Evolutionary conservation across 495 filamentous ascomycete species (phyloP), one percentile per base, ranked within the genome.

Genomic region (Daldinia loculata): DNA sequence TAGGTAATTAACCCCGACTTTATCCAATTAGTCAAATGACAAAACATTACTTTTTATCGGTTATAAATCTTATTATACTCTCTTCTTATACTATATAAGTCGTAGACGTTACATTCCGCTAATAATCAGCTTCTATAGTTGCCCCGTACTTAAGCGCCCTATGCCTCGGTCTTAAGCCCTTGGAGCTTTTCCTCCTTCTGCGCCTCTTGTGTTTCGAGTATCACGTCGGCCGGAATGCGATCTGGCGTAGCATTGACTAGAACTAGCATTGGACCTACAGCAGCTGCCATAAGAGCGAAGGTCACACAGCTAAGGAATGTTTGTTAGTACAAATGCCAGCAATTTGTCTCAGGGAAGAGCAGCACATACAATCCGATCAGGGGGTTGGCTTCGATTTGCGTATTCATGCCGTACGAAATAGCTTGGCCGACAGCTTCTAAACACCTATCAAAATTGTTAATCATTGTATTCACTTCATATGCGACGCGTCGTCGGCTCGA

Each of bases 351-450:
- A 32, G n/a, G 30, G 22, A 38, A 51, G 24, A 24, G 34, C 6
- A 52, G 22, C 6, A 56, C 69, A 11, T 68, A 73, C 70, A 73
- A 73, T 52, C 66, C 70, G 60, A 73, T 63, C 17, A 70, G 26
- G 26, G 66, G 63, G 11, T 56, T 41, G 2, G 63, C 43, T 27
- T 66, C 61, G 34, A 70, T 70, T 39, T 74, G 67, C 8, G 67
- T 67, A 30, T 74, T 74, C 71, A 70, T 70, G 41, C 66, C 67
- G 9, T 73, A 66, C 4, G 66, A 73, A 58, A 73, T 73, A 17
- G 66, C 66, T 60, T 73, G 66, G 27, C 70, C 66, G 22, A 70
- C 62, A 19, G 70, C 70, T 51, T 72, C 70, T 5, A 72, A 61
- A 29, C 65, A 72, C 52, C 69, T 72, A 53, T 32, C 30, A 34